Evolutionary conservation across 2,329 filamentous ascomycete genomes (phyloP).

Genomic region (Monilinia fructicola): DNA sequence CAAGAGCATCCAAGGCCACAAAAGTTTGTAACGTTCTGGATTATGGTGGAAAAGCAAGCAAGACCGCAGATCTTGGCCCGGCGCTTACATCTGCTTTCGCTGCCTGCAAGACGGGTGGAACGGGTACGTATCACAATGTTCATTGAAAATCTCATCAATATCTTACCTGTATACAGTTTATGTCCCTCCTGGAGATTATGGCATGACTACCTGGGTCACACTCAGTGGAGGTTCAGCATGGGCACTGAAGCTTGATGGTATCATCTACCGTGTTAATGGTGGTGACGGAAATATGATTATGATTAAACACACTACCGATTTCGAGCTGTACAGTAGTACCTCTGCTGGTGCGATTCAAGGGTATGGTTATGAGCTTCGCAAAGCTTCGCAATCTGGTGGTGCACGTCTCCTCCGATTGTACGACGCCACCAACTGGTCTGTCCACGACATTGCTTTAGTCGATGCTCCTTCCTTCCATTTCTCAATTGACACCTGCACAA

Average conservation of each 20-base stretch:
- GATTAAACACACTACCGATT: conserved; percentile 50
- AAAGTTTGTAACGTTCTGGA: conserved; percentile 53
- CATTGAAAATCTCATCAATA: not conserved
- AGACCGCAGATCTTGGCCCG: conserved; percentile 51
- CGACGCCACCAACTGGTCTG: conserved; percentile 31
- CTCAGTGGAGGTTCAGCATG: conserved; percentile 49
- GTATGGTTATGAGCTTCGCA: conserved; percentile 51
- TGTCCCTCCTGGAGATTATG: conserved; percentile 44
- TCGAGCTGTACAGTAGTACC: conserved; percentile 54
- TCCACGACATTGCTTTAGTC: conserved; percentile 35
- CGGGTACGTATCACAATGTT: conserved; percentile 35
- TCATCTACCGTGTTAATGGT: conserved; percentile 51
- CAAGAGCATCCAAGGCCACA: conserved; percentile 44
- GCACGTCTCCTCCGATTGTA: conserved; percentile 31
- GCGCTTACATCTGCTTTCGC: conserved; percentile 50
- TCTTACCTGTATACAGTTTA: conserved; percentile 27
- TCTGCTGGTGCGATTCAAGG: conserved; percentile 54
- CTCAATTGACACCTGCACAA: conserved; percentile 49
- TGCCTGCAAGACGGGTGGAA: conserved; percentile 52
- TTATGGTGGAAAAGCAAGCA: conserved; percentile 53
- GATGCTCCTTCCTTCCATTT: conserved; percentile 44
- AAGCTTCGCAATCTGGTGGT: conserved; percentile 39
- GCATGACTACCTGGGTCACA: conserved; percentile 50
- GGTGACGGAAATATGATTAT: conserved; percentile 53
- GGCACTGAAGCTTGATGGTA: conserved; percentile 54